Percentiles rank a stretch among this genome's conserved stretches.
These are phyloP conservation scores for Arthrobotrys entomopaga DNA, from an alignment of 2,329 filamentous ascomycete genomes.

Conservation along the genomic window DNA sequence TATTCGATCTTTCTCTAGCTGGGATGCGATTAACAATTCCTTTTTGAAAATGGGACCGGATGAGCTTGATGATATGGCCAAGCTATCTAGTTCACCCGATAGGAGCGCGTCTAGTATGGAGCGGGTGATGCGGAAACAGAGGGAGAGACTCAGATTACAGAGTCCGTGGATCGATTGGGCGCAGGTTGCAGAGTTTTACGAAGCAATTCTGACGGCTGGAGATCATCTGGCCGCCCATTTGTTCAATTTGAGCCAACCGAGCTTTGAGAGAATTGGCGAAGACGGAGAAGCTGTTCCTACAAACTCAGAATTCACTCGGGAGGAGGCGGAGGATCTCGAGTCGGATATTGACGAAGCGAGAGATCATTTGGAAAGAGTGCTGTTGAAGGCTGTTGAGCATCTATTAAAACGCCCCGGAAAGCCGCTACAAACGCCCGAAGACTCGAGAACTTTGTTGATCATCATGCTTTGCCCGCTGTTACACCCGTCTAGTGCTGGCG, in stretches of 20 bases:
- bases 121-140: constrained; percentile 57
- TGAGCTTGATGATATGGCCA: constrained; percentile 54
- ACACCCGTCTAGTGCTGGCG: constrained; percentile 64
- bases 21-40: constrained; percentile 78
- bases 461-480: constrained; percentile 82
- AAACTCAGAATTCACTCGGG: constrained; percentile 62
- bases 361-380: constrained; percentile 73
- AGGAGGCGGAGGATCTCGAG: constrained; percentile 54
- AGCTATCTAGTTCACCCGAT: constrained; percentile 59
- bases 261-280: constrained; percentile 67
- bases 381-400: constrained; percentile 82
- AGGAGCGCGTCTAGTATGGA: constrained; percentile 41
- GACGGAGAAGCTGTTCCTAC: constrained; percentile 70
- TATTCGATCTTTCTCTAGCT: constrained; percentile 73
- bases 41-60: constrained; percentile 61
- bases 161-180: constrained; percentile 74
- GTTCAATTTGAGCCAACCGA: constrained; percentile 30
- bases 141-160: constrained; percentile 60
- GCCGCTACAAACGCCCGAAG: constrained; percentile 73
- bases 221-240: constrained; percentile 43
- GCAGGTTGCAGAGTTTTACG: constrained; percentile 78
- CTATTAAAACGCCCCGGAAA: constrained; percentile 82
- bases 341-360: constrained; percentile 71
- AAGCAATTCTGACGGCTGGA: constrained; percentile 73
- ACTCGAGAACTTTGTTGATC: constrained; percentile 81